A percentile compares a stretch with the other conserved stretches of the same genome.
Evolutionary conservation across 2,329 filamentous ascomycete genomes (phyloP).

Genomic region (Aspergillus terreus): DNA sequence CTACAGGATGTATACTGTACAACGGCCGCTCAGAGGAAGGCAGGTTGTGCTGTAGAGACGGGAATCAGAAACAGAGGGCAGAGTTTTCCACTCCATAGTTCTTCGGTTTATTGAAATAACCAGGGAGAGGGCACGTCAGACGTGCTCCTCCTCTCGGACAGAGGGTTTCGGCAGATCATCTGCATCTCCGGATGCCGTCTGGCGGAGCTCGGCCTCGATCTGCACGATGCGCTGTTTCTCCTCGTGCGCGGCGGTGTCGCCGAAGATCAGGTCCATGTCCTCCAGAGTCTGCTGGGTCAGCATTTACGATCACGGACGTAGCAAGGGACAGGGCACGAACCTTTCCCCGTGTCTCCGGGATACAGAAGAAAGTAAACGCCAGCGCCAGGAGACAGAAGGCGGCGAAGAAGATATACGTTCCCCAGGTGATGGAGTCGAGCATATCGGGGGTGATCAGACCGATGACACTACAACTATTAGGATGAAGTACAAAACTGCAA

Average conservation of each 20-base stretch:
- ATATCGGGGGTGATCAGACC: constrained; percentile 36
- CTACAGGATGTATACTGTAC: too few species aligned
- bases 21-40: too few species aligned
- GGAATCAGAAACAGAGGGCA: too few species aligned
- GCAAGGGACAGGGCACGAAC: constrained; percentile 12
- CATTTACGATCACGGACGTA: not conserved
- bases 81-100: too few species aligned
- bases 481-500: not conserved
- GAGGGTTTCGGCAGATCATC: constrained; percentile 20
- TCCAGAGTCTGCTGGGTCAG: constrained; percentile 45
- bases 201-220: constrained; percentile 36
- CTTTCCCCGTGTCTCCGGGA: constrained; percentile 36
- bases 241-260: constrained; percentile 35
- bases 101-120: too few species aligned
- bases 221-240: constrained; percentile 37
- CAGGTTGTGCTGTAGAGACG: too few species aligned
- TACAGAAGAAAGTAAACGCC: constrained; percentile 32
- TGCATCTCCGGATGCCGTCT: constrained; percentile 17
- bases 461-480: constrained; percentile 27
- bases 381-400: constrained; percentile 35
- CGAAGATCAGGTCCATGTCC: constrained; percentile 52
- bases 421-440: constrained; percentile 35
- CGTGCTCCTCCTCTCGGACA: constrained; percentile 19
- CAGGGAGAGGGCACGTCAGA: too few species aligned
- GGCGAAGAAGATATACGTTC: constrained; percentile 40